Conservation (phyloP, 2,329 filamentous ascomycete genomes). For the Penicillium fuscoglaucum region DNA sequence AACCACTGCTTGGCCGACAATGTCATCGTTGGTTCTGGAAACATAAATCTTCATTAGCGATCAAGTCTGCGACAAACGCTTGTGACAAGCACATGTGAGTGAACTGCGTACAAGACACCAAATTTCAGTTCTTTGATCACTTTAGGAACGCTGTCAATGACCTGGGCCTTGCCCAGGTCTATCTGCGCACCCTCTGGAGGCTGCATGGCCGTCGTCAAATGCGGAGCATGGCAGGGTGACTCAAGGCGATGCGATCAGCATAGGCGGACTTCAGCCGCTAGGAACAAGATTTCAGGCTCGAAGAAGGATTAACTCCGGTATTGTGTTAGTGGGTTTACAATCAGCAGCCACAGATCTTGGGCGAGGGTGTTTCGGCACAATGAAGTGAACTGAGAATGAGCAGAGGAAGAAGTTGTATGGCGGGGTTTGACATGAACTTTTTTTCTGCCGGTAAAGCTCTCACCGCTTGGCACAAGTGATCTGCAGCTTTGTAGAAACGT, state of each 20-base stretch:
- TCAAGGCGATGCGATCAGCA: constrained; percentile 27
- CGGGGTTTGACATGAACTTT: constrained; percentile 33
- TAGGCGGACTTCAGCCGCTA: constrained; percentile 22
- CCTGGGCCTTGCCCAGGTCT: constrained; percentile 72
- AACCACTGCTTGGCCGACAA: constrained; percentile 90
- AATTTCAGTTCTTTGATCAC: constrained; percentile 93
- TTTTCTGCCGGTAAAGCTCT: constrained; percentile 29
- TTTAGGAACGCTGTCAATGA: constrained; percentile 84
- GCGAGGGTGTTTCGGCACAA: neutral
- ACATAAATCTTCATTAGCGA: constrained; percentile 19
- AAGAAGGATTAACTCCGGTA: neutral
- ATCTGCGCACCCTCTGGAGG: constrained; percentile 48
- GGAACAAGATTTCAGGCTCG: neutral
- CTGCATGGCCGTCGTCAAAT: constrained; percentile 42
- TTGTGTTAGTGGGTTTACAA: neutral
- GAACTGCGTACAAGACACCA: constrained; percentile 71
- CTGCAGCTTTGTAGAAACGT: constrained; percentile 2
- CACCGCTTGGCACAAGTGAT: constrained; percentile 11
- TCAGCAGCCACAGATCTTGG: neutral
- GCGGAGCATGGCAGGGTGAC: constrained; percentile 39
- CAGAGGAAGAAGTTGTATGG: constrained; percentile 18
- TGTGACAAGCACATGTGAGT: constrained; percentile 10
- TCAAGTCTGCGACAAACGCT: constrained; percentile 11
- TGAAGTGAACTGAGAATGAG: constrained; percentile 9
- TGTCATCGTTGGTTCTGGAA: constrained; percentile 80